Percentiles rank a stretch among this genome's conserved stretches.
These are phyloP conservation scores for Quercus dentata DNA, from an alignment of 306 rosid species.

Conservation along the genomic window DNA sequence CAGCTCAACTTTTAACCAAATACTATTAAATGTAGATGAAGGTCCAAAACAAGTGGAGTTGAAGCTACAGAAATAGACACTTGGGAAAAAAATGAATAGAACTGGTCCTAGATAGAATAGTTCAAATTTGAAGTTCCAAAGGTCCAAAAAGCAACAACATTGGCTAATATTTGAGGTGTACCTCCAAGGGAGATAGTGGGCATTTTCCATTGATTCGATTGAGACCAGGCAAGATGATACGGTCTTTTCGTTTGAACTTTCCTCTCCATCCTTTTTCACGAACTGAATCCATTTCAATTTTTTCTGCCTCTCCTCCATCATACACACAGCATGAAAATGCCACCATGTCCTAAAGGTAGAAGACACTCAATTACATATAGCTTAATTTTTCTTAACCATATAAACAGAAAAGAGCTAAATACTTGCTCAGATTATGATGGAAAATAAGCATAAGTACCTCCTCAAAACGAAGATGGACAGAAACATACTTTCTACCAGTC, in stretches of 20 bases:
- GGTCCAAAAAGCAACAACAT: constrained; percentile 11
- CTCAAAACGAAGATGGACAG: constrained; percentile 95
- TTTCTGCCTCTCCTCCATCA: constrained; percentile 82
- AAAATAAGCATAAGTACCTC: constrained; percentile 58
- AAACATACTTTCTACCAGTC: constrained; percentile 69
- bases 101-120: background rate
- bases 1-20: background rate
- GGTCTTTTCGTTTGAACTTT: constrained; percentile 78
- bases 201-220: constrained; percentile 89
- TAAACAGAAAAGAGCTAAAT: background rate
- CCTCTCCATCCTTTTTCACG: constrained; percentile 87
- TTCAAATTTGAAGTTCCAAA: background rate
- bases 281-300: constrained; percentile 67
- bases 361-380: constrained; percentile 7
- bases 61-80: background rate
- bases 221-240: constrained; percentile 53
- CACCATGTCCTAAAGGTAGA: constrained; percentile 77
- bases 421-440: constrained; percentile 9
- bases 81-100: background rate
- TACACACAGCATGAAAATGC: constrained; percentile 96
- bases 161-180: constrained; percentile 22
- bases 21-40: background rate
- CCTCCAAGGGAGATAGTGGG: constrained; percentile 94
- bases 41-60: background rate
- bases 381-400: background rate